Evolutionary conservation across 2,329 filamentous ascomycete species (phyloP).

Genomic region (Alternaria conjuncta): DNA sequence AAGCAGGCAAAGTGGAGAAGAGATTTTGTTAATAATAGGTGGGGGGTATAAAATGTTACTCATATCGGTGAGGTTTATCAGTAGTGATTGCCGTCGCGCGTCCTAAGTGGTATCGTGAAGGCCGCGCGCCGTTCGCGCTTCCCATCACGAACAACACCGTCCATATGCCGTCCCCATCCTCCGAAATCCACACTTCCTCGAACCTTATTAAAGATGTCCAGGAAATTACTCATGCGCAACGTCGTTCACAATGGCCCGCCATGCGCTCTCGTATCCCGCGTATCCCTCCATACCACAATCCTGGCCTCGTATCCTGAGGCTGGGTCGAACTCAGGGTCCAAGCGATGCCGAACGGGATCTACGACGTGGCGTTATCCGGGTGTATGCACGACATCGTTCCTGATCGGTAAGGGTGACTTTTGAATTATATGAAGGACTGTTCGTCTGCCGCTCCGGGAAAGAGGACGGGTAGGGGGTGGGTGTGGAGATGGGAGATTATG

Average conservation of each 20-base stretch:
- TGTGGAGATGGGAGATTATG: not conserved
- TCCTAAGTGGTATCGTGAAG: not conserved
- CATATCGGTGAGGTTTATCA: too few relatives aligned
- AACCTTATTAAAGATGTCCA: not conserved
- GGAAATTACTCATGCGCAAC: not conserved
- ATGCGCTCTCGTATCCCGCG: not conserved
- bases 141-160: not conserved
- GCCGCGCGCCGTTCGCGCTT: not conserved
- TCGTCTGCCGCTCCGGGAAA: not conserved
- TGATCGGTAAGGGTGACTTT: not conserved
- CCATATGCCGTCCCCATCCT: fast-evolving
- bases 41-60: not conserved
- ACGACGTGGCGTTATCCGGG: not conserved
- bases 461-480: not conserved
- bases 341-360: not conserved
- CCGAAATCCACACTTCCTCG: not conserved
- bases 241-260: not conserved
- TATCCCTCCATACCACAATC: not conserved
- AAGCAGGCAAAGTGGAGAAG: not conserved
- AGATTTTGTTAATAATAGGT: not conserved
- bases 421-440: not conserved
- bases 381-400: not conserved
- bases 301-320: not conserved
- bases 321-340: not conserved
- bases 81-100: too few relatives aligned